Percentiles rank a stretch among this genome's conserved stretches.
phyloP scores from a whole-genome alignment of 352 stramenopile genomes.

The Phytophthora hybrid region DNA sequence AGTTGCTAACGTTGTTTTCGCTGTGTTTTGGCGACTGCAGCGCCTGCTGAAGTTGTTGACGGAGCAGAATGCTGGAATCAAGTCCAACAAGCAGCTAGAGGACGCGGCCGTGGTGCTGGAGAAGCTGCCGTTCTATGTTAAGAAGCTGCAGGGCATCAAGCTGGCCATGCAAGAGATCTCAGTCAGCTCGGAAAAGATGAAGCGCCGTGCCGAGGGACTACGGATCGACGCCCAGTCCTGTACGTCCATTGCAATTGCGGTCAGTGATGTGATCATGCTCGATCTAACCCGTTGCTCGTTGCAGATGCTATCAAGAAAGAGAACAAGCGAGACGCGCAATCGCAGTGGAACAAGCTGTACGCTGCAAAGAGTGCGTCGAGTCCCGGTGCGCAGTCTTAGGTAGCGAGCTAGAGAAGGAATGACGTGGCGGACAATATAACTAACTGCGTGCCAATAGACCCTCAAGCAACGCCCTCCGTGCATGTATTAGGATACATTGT shows the following conservation, averaged over 20 bases:
- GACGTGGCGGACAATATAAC: slow-evolving; percentile 24
- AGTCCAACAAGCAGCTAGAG: slow-evolving; percentile 64
- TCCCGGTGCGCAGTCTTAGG: slow-evolving; percentile 18
- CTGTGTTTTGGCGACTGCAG: slow-evolving; percentile 41
- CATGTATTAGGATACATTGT: neutral
- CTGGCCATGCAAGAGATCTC: slow-evolving; percentile 70
- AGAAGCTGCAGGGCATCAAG: slow-evolving; percentile 73
- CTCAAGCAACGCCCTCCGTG: neutral
- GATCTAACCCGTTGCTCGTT: neutral
- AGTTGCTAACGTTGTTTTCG: slow-evolving; percentile 8
- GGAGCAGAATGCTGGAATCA: slow-evolving; percentile 61
- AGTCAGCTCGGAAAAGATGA: slow-evolving; percentile 70
- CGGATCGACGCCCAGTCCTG: slow-evolving; percentile 82
- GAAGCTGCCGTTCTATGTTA: slow-evolving; percentile 74
- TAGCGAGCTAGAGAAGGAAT: slow-evolving; percentile 12
- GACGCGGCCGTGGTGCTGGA: slow-evolving; percentile 71
- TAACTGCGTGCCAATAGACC: slow-evolving; percentile 25
- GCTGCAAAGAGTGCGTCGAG: slow-evolving; percentile 57
- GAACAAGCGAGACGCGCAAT: slow-evolving; percentile 74
- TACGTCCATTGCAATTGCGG: slow-evolving; percentile 42
- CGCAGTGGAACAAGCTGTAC: slow-evolving; percentile 84
- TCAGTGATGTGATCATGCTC: neutral
- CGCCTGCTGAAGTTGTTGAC: slow-evolving; percentile 58
- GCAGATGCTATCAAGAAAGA: slow-evolving; percentile 86
- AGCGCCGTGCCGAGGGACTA: slow-evolving; percentile 69